Conservation (phyloP, 140 eudicot species). For the Anethum foeniculum region DNA sequence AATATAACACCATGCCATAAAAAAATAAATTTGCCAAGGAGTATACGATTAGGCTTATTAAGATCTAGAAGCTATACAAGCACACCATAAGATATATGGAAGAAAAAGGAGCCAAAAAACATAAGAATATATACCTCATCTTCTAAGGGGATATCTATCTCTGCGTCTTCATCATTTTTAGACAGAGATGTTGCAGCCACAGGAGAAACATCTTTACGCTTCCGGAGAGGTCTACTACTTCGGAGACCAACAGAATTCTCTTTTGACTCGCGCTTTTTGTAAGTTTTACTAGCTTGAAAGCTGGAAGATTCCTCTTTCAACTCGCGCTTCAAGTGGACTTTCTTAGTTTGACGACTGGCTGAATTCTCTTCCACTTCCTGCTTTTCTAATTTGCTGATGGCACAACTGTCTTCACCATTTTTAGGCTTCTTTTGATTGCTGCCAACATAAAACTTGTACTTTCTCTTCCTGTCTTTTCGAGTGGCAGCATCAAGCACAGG, state of each 20-base stretch:
- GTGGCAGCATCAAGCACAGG: conserved; percentile 30
- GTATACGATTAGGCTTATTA: background rate
- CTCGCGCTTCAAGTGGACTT: conserved; percentile 25
- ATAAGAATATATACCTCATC: conserved; percentile 36
- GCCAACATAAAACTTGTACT: conserved; percentile 25
- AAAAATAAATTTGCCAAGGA: background rate
- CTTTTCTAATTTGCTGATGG: conserved; percentile 22
- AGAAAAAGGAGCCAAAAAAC: background rate
- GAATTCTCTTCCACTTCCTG: conserved; percentile 23
- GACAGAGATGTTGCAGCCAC: conserved; percentile 33
- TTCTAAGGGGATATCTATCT: conserved; percentile 23
- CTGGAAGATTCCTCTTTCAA: conserved; percentile 21
- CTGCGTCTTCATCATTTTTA: conserved; percentile 22
- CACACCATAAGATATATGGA: background rate
- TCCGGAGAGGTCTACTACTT: conserved; percentile 34
- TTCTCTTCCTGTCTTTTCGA: conserved; percentile 38
- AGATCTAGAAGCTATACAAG: background rate
- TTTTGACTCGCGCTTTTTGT: conserved; percentile 31
- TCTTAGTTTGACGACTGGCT: conserved; percentile 29
- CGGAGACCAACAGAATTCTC: conserved; percentile 19
- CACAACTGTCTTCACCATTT: conserved; percentile 34
- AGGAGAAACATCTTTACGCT: conserved; percentile 29
- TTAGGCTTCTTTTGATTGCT: conserved; percentile 33
- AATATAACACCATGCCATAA: background rate
- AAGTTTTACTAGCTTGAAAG: conserved; percentile 34